A percentile compares a stretch with the other conserved stretches of the same genome.
These are phyloP conservation scores for Leonotis leonurus DNA, from an alignment of 257 asterid species.

Conservation along the genomic window DNA sequence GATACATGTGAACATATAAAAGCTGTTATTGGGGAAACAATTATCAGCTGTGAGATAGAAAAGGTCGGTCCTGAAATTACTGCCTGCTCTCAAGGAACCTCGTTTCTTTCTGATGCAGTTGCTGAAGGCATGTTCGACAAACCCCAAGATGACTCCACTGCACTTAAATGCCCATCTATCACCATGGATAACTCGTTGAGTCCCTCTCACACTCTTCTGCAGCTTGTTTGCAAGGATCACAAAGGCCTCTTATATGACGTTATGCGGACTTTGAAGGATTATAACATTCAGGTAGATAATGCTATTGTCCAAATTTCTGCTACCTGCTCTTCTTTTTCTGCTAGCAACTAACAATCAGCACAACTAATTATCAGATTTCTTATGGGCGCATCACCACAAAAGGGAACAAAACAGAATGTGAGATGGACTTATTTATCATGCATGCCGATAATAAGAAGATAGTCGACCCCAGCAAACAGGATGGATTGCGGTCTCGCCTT, in stretches of 20 bases:
- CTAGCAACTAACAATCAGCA: background rate
- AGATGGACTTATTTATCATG: constrained; percentile 77
- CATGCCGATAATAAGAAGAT: constrained; percentile 86
- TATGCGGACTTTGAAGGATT: constrained; percentile 89
- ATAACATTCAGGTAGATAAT: constrained; percentile 59
- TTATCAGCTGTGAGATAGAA: constrained; percentile 61
- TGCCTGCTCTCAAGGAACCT: constrained; percentile 56
- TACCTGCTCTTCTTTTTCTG: too few relatives aligned
- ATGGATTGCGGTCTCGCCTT: constrained; percentile 49
- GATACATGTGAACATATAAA: constrained; percentile 47
- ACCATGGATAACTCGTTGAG: constrained; percentile 64
- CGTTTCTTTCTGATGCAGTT: constrained; percentile 56
- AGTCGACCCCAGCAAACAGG: constrained; percentile 54
- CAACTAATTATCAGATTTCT: constrained; percentile 46
- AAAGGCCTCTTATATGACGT: constrained; percentile 77
- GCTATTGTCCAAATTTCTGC: background rate
- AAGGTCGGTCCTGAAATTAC: constrained; percentile 61
- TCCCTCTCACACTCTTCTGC: constrained; percentile 80
- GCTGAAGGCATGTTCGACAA: constrained; percentile 47
- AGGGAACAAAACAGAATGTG: constrained; percentile 52
- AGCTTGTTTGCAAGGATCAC: constrained; percentile 73
- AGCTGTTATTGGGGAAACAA: constrained; percentile 51
- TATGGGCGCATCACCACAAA: constrained; percentile 66
- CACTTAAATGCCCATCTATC: constrained; percentile 46
- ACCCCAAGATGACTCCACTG: constrained; percentile 27